Evolutionary conservation across 192 early-diverging fungal species (phyloP).

Genomic region (Glomus cerebriforme): DNA sequence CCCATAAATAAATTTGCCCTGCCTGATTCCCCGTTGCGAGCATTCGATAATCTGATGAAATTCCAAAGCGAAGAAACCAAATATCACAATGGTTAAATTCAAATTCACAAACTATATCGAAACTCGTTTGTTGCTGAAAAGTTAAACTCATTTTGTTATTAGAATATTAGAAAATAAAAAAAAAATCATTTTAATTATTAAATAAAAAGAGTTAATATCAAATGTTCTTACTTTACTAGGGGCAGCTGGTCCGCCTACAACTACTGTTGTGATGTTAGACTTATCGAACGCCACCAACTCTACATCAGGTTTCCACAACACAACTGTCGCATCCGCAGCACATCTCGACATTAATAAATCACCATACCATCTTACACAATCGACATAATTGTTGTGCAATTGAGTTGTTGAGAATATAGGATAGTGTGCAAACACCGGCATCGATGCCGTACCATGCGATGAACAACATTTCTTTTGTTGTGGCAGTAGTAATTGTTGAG

Average conservation of each 20-base stretch:
- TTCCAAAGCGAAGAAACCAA: slow-evolving; percentile 28
- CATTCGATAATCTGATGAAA: slow-evolving; percentile 12
- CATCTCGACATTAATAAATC: slow-evolving; percentile 31
- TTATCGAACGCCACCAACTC: slow-evolving; percentile 19
- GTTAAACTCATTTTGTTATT: not conserved
- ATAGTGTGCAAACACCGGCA: slow-evolving; percentile 17
- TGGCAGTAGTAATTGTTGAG: not conserved
- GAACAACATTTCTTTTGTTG: slow-evolving; percentile 10
- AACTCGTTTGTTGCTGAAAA: slow-evolving; percentile 24
- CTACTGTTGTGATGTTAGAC: not conserved
- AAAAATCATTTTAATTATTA: not conserved
- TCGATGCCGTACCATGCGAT: not conserved
- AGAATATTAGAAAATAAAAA: not conserved
- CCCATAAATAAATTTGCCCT: slow-evolving; percentile 26
- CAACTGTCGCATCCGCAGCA: slow-evolving; percentile 5
- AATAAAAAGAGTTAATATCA: not conserved
- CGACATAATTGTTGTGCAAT: slow-evolving; percentile 32
- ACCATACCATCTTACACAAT: slow-evolving; percentile 31
- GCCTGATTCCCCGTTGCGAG: slow-evolving; percentile 27
- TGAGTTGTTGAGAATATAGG: slow-evolving; percentile 13
- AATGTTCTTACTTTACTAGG: not conserved
- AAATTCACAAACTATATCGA: slow-evolving; percentile 31
- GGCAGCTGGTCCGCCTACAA: slow-evolving; percentile 23
- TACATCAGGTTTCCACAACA: slow-evolving; percentile 26
- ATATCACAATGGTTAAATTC: slow-evolving; percentile 25